phyloP scores from a whole-genome alignment of 768 basidiomycete genomes.

The Trametes cingulata region DNA sequence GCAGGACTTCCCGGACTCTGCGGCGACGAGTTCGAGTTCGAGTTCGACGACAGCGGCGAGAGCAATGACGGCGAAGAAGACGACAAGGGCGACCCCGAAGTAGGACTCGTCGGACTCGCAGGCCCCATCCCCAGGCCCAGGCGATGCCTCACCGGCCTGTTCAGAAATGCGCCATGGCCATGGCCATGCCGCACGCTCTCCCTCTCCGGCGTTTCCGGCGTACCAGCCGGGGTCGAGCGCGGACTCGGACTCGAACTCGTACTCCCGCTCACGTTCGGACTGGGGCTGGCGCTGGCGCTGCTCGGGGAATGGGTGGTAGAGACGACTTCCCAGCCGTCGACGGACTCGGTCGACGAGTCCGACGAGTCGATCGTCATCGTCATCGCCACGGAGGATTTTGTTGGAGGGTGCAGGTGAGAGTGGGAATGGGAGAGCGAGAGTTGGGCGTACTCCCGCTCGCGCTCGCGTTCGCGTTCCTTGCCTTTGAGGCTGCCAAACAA shows the following conservation, averaged over 20 bases:
- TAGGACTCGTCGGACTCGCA: constrained; percentile 6
- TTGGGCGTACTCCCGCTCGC: constrained; percentile 2
- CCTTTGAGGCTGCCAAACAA: constrained; percentile 28
- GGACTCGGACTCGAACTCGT: neutral
- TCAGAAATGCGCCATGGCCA: constrained; percentile 18
- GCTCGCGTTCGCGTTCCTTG: constrained; percentile 26
- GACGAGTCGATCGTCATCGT: constrained; percentile 3
- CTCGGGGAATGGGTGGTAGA: too few species aligned
- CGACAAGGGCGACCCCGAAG: neutral
- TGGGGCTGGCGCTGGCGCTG: neutral
- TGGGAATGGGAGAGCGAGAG: neutral
- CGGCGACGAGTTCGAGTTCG: too few species aligned
- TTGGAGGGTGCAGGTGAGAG: too few species aligned
- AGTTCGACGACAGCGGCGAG: neutral
- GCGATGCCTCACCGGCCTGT: constrained; percentile 18
- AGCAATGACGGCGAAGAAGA: neutral
- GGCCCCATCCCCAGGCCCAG: too few species aligned
- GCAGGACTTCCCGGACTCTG: too few species aligned
- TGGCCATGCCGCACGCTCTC: constrained; percentile 1
- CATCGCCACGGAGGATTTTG: too few species aligned
- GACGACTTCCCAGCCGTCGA: constrained; percentile 16
- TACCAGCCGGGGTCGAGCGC: neutral
- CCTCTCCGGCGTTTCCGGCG: neutral
- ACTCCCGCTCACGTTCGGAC: neutral
- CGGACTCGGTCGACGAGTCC: constrained; percentile 13